These are phyloP conservation scores for Kluyveromyces sp. DNA, from an alignment of 1,139 yeast species.

Conservation along the genomic window DNA sequence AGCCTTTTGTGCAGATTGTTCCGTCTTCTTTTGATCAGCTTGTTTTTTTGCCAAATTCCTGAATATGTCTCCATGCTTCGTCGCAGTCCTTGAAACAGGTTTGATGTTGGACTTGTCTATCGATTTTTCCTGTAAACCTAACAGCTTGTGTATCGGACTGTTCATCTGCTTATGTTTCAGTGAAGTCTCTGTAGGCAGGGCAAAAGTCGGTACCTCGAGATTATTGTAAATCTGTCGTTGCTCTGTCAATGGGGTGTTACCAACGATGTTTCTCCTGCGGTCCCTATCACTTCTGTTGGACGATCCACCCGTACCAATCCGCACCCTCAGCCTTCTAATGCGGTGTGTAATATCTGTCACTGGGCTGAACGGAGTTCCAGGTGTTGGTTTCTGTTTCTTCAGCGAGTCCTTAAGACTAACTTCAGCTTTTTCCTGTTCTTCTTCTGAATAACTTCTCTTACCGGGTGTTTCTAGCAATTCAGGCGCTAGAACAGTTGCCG, in stretches of 20 bases:
- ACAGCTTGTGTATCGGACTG: conserved; percentile 2
- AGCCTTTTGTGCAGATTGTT: neutral
- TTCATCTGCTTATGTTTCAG: conserved; percentile 8
- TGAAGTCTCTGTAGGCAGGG: conserved; percentile 13
- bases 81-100: neutral
- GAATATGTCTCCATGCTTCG: conserved; percentile 10
- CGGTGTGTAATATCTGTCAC: conserved; percentile 24
- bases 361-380: conserved; percentile 12
- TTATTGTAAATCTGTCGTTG: conserved; percentile 6
- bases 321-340: conserved; percentile 22
- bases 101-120: neutral
- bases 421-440: conserved; percentile 1
- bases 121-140: neutral
- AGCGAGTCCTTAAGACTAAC: conserved; percentile 12
- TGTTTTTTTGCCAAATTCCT: conserved; percentile 7
- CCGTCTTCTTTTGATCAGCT: neutral
- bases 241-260: conserved; percentile 17
- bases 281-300: conserved; percentile 9
- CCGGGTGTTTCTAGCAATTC: conserved; percentile 11
- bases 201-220: conserved; percentile 10
- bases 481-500: neutral
- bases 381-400: conserved; percentile 13
- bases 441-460: conserved; percentile 13
- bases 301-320: conserved; percentile 8
- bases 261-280: conserved; percentile 11